Percentiles rank a stretch among this genome's conserved stretches.
Conservation (phyloP, 306 rosid species). For the Trifolium fragiferum region DNA sequence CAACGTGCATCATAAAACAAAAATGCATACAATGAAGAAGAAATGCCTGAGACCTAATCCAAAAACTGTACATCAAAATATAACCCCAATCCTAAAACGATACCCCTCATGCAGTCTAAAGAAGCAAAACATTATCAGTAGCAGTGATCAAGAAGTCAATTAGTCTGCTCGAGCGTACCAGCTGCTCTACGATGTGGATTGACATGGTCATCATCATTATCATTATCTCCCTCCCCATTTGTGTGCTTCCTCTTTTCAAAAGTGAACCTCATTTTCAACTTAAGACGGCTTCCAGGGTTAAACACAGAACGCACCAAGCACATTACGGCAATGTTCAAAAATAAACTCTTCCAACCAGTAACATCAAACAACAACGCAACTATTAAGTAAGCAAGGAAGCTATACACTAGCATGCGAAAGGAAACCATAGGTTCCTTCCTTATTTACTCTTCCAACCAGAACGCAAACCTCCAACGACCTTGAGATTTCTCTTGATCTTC, state of each 20-base stretch:
- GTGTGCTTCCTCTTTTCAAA: background rate
- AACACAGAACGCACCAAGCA: background rate
- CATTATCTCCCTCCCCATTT: background rate
- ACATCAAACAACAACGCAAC: background rate
- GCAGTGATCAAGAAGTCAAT: background rate
- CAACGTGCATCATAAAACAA: background rate
- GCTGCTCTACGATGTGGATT: background rate
- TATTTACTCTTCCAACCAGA: too few relatives aligned
- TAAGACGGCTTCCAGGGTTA: background rate
- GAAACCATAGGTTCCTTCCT: background rate
- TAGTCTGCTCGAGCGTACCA: background rate
- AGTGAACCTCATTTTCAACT: background rate
- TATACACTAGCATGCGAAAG: background rate
- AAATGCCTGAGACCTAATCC: background rate
- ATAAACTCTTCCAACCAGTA: constrained; percentile 6
- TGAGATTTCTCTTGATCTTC: background rate
- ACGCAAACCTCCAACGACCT: background rate
- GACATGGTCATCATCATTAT: constrained; percentile 1
- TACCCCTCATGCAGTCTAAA: background rate
- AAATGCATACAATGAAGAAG: background rate
- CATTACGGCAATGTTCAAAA: background rate
- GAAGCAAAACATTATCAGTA: background rate
- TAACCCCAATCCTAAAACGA: background rate
- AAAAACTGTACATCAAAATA: background rate
- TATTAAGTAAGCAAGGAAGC: background rate